Percentiles rank a stretch among this genome's conserved stretches.
Evolutionary conservation across 129 eudicot species (phyloP).

Genomic region (Chrysanthemum makinoi): DNA sequence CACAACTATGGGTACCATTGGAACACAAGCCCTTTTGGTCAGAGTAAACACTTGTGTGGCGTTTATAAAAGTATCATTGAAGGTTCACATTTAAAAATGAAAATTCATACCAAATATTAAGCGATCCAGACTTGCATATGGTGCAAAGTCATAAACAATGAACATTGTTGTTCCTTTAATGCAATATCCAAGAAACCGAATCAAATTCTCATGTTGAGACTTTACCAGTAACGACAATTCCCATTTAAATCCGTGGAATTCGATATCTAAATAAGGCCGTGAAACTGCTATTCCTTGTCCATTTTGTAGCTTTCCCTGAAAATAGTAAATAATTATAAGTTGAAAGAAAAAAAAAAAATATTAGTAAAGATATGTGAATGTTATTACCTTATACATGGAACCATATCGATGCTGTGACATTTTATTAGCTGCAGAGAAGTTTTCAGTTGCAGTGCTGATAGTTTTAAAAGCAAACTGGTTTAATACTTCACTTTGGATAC

Average conservation of each 20-base stretch:
- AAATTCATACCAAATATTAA: conserved; percentile 15
- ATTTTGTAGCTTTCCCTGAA: conserved; percentile 18
- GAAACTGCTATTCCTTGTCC: conserved; percentile 6
- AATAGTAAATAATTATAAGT: not conserved
- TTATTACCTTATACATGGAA: conserved; percentile 14
- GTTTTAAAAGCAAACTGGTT: not conserved
- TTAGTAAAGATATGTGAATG: not conserved
- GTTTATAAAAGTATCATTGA: too few relatives aligned
- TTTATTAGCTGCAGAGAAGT: conserved; percentile 7
- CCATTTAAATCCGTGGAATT: not conserved
- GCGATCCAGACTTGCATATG: not conserved
- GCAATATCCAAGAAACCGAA: conserved; percentile 19
- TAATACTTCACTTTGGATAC: not conserved
- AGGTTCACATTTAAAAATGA: not conserved
- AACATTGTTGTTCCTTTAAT: conserved; percentile 1
- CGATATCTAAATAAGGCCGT: not conserved
- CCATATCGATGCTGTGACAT: not conserved
- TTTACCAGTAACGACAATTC: not conserved
- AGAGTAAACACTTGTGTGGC: too few relatives aligned
- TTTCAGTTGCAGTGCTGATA: conserved; percentile 1
- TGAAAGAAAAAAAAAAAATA: not conserved
- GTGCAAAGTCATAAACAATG: conserved; percentile 4
- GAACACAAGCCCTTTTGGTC: too few relatives aligned
- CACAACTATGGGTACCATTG: too few relatives aligned
- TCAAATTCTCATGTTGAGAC: conserved; percentile 3